Conservation (phyloP, 768 basidiomycete genomes). For the Chalciporus piperatus region DNA sequence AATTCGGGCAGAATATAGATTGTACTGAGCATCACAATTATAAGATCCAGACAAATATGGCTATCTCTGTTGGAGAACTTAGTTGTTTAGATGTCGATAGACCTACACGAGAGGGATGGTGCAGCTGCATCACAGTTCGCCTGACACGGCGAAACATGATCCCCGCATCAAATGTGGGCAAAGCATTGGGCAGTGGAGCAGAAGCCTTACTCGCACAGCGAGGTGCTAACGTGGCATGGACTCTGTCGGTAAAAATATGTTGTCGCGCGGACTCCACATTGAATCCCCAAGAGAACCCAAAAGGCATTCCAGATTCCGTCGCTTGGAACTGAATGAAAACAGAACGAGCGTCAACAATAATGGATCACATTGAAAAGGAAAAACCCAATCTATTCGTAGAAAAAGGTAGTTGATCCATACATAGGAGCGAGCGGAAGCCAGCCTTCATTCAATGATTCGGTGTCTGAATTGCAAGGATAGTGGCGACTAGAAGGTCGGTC, state of each 20-base stretch:
- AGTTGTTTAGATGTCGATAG: too few species aligned
- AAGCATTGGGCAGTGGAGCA: background rate
- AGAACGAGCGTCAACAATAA: background rate
- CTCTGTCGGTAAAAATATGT: background rate
- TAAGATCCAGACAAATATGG: too few species aligned
- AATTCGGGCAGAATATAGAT: too few species aligned
- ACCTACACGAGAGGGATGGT: too few species aligned
- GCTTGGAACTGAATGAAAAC: background rate
- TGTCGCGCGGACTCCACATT: background rate
- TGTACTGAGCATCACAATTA: too few species aligned
- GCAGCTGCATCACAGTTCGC: too few species aligned
- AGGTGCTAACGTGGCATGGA: background rate
- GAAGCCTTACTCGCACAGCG: background rate
- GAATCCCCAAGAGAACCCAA: background rate
- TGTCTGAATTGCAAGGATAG: slow-evolving; percentile 24
- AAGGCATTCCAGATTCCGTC: background rate
- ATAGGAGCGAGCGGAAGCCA: background rate
- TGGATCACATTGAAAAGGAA: background rate
- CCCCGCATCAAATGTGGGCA: too few species aligned
- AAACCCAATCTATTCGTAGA: background rate
- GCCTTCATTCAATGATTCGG: slow-evolving; percentile 12
- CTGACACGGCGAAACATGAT: too few species aligned
- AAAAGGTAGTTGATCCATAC: background rate
- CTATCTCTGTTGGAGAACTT: too few species aligned
- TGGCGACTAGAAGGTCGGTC: slow-evolving; percentile 29